A percentile compares a stretch with the other conserved stretches of the same genome.
Conservation (phyloP, 176 grass and related monocot genomes). For the Oryza longistaminata region DNA sequence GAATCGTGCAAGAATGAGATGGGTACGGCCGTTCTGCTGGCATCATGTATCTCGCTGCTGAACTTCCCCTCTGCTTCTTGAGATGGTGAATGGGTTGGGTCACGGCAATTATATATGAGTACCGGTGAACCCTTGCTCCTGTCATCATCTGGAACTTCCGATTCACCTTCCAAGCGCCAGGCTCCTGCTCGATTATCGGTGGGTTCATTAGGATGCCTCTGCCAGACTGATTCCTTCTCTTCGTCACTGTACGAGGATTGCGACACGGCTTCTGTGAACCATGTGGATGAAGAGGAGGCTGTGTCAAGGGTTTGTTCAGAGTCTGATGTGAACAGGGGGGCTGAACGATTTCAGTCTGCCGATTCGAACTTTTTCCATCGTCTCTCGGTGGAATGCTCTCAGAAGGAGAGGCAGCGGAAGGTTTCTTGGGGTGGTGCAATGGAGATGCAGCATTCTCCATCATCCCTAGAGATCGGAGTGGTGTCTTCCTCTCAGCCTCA, state of each 20-base stretch:
- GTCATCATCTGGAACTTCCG: conserved; percentile 48
- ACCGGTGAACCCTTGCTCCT: conserved; percentile 60
- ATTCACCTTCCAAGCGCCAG: conserved; percentile 47
- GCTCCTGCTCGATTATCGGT: conserved; percentile 28
- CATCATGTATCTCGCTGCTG: conserved; percentile 5
- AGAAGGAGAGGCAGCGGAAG: conserved; percentile 60
- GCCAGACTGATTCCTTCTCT: conserved; percentile 54
- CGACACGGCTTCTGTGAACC: conserved; percentile 45
- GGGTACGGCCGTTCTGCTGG: conserved; percentile 10
- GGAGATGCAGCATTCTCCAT: conserved; percentile 72
- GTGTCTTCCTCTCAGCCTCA: conserved; percentile 50
- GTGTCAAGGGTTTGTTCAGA: conserved; percentile 25
- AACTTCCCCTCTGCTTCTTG: conserved; percentile 19
- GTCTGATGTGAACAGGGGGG: conserved; percentile 48
- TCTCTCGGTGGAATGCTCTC: conserved; percentile 78
- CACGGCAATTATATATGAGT: conserved; percentile 67
- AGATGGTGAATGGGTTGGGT: conserved; percentile 48
- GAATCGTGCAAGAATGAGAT: conserved; percentile 16
- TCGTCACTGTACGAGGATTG: conserved; percentile 67
- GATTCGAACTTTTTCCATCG: conserved; percentile 67
- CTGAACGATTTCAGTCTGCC: conserved; percentile 53
- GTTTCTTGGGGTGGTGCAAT: conserved; percentile 67
- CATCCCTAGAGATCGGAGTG: conserved; percentile 59
- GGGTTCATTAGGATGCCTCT: conserved; percentile 55
- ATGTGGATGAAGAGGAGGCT: conserved; percentile 52